phyloP scores from a whole-genome alignment of 2,329 filamentous ascomycete genomes.

The Pseudocercospora macadamiae region DNA sequence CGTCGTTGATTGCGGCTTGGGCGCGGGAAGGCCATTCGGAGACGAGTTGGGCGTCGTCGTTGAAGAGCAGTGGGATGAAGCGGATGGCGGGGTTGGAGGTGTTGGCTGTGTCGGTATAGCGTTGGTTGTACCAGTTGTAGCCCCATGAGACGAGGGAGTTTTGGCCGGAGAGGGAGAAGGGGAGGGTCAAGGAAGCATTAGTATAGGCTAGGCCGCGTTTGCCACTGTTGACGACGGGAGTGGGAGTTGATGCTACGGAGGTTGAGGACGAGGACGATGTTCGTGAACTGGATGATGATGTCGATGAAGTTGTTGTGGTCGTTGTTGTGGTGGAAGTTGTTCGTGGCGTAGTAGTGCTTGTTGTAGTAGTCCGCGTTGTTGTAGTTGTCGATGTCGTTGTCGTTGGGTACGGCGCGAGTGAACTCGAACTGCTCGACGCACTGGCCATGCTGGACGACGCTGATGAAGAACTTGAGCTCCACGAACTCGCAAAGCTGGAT shows the following conservation, averaged over 20 bases:
- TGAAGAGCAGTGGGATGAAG: conserved; percentile 34
- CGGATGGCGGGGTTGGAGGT: conserved; percentile 30
- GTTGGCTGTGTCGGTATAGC: conserved; percentile 14
- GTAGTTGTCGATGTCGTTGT: neutral
- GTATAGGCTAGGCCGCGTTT: conserved; percentile 72
- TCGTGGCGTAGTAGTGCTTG: neutral
- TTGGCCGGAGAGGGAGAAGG: conserved; percentile 45
- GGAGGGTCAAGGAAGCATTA: conserved; percentile 53
- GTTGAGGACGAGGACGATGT: neutral
- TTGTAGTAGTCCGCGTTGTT: neutral
- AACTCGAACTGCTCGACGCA: neutral
- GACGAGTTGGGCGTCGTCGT: conserved; percentile 24
- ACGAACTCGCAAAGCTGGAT: neutral
- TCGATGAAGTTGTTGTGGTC: neutral
- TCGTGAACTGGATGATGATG: neutral
- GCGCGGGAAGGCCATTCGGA: conserved; percentile 28
- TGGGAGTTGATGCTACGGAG: neutral
- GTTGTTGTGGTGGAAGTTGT: neutral
- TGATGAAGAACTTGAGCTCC: neutral
- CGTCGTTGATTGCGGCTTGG: conserved; percentile 28
- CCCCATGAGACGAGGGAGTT: conserved; percentile 32
- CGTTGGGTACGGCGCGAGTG: neutral
- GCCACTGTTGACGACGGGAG: conserved; percentile 31
- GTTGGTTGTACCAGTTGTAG: conserved; percentile 33
- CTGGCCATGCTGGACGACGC: neutral